phyloP scores from a whole-genome alignment of 345 rosid species.

The Eutrema heterophyllum region DNA sequence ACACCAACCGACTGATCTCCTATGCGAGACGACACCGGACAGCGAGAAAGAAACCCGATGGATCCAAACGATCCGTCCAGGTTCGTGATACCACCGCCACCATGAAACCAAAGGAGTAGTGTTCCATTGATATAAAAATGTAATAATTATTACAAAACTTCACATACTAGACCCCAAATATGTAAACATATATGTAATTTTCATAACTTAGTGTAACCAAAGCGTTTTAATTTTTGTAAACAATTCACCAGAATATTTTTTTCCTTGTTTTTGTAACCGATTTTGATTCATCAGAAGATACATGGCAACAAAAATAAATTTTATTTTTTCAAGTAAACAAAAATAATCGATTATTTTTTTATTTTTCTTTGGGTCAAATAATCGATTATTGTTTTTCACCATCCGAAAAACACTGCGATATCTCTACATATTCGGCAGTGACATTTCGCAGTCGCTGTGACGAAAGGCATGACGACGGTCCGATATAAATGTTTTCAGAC shows the following conservation, averaged over 20 bases:
- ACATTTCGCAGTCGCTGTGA: constrained; percentile 3
- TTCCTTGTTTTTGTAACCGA: too few species aligned
- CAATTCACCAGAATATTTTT: not conserved
- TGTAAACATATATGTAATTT: not conserved
- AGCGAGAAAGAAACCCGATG: too few species aligned
- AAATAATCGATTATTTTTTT: not conserved
- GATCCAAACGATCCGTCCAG: too few species aligned
- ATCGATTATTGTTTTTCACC: not conserved
- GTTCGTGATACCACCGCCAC: too few species aligned
- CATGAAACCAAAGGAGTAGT: too few species aligned
- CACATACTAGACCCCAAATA: not conserved
- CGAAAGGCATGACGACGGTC: constrained; percentile 26
- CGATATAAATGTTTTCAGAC: not conserved
- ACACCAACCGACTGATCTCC: too few species aligned
- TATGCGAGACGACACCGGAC: too few species aligned
- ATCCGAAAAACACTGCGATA: not conserved
- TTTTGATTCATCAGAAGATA: not conserved
- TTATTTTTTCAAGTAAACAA: too few species aligned
- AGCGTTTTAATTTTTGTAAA: not conserved
- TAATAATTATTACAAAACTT: not conserved
- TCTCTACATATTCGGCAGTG: not conserved
- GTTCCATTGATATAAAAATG: not conserved
- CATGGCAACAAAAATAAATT: not conserved
- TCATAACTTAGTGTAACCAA: not conserved
- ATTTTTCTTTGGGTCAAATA: too few species aligned